Conservation (phyloP, 305 asterid genomes). For the Lippia alba region DNA sequence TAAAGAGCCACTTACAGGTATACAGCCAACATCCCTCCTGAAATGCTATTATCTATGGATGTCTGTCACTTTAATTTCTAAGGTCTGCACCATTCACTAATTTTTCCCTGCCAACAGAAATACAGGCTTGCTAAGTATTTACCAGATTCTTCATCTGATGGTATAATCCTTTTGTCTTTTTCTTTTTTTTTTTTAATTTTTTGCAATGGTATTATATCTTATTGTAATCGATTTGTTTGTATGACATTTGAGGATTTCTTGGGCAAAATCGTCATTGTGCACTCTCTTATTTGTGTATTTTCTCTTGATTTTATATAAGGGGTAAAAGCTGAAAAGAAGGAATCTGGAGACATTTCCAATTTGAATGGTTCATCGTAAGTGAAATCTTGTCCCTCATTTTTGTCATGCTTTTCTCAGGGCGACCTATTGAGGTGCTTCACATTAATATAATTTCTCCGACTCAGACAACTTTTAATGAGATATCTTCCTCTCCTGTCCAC, state of each 20-base stretch:
- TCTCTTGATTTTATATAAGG: slow-evolving; percentile 49
- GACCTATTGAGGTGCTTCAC: background rate
- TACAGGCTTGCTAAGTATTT: slow-evolving; percentile 96
- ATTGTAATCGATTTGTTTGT: slow-evolving; percentile 1
- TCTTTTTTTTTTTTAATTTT: no score
- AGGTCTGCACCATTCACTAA: slow-evolving; percentile 22
- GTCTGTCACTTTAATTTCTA: slow-evolving; percentile 20
- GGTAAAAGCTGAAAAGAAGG: slow-evolving; percentile 74
- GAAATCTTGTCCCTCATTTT: slow-evolving; percentile 31
- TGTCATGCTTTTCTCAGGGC: slow-evolving; percentile 1
- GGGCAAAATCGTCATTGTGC: slow-evolving; percentile 4
- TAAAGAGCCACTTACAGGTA: slow-evolving; percentile 98
- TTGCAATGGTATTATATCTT: slow-evolving; percentile 61
- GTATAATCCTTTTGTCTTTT: slow-evolving; percentile 32
- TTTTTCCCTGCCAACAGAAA: slow-evolving; percentile 55
- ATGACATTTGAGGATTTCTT: slow-evolving; percentile 9
- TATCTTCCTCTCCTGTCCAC: background rate
- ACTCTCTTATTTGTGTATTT: slow-evolving; percentile 28
- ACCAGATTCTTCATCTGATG: slow-evolving; percentile 91
- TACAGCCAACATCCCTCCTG: slow-evolving; percentile 17
- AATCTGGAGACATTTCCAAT: slow-evolving; percentile 66
- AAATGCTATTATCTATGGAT: slow-evolving; percentile 10
- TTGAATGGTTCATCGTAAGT: slow-evolving; percentile 94
- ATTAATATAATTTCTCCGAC: slow-evolving; percentile 5
- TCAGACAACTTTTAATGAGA: slow-evolving; percentile 9